These are phyloP conservation scores for Asclepias syriaca DNA, from an alignment of 257 asterid genomes.

Conservation along the genomic window DNA sequence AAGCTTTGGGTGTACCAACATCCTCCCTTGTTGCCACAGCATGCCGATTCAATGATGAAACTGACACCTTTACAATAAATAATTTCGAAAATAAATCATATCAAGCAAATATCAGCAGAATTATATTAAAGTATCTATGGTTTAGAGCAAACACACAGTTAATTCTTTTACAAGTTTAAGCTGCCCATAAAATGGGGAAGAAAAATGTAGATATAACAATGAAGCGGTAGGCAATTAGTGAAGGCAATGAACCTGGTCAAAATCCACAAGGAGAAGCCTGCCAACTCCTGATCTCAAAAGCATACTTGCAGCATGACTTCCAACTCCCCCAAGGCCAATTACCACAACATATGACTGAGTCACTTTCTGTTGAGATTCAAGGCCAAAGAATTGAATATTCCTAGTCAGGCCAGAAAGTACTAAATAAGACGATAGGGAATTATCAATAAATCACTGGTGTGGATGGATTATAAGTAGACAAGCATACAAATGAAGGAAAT, in stretches of 20 bases:
- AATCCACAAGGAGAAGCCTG: conserved; percentile 87
- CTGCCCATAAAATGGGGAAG: background rate
- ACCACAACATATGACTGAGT: conserved; percentile 80
- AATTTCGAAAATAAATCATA: background rate
- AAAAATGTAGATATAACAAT: background rate
- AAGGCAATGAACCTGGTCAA: conserved; percentile 65
- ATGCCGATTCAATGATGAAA: conserved; percentile 93
- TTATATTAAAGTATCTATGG: background rate
- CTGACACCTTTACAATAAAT: conserved; percentile 60
- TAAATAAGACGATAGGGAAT: background rate
- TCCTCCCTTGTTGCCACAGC: conserved; percentile 96
- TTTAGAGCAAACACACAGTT: background rate
- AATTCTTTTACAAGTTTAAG: background rate
- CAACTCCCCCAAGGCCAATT: conserved; percentile 98
- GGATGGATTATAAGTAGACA: background rate
- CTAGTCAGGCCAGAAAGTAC: conserved; percentile 30
- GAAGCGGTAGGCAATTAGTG: background rate
- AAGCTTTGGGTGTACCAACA: conserved; percentile 86
- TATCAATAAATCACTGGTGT: conserved; percentile 3
- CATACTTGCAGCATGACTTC: conserved; percentile 98
- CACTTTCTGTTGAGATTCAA: conserved; percentile 71
- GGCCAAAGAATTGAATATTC: conserved; percentile 93
- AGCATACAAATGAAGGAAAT: background rate
- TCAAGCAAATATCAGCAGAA: background rate
- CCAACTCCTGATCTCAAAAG: conserved; percentile 95